A percentile compares a stretch with the other conserved stretches of the same genome.
These are phyloP conservation scores for Trichophyton schoenleinii DNA, from an alignment of 2,329 filamentous ascomycete genomes.

Conservation along the genomic window DNA sequence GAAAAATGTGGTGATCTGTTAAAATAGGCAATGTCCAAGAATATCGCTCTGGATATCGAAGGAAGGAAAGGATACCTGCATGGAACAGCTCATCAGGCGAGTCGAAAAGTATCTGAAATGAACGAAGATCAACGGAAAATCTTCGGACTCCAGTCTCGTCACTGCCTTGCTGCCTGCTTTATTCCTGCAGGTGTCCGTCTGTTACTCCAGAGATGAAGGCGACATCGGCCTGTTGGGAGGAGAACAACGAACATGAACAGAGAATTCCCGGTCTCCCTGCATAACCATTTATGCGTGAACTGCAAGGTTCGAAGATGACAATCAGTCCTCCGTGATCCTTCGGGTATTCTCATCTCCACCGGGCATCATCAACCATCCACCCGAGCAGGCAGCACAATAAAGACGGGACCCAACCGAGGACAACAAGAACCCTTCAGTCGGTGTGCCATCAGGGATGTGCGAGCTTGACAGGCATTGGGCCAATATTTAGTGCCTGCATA, in stretches of 20 bases:
- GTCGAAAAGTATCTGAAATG: background rate
- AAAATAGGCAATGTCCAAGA: background rate
- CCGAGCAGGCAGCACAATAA: background rate
- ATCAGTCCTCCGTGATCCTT: background rate
- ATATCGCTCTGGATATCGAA: background rate
- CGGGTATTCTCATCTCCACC: background rate
- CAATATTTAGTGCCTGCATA: conserved; percentile 1
- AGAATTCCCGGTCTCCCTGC: background rate
- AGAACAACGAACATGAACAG: background rate
- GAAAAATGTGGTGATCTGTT: background rate
- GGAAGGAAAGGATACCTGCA: background rate
- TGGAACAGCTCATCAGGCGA: background rate
- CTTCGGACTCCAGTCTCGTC: background rate
- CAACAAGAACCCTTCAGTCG: background rate
- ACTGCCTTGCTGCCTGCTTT: background rate
- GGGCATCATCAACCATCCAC: background rate
- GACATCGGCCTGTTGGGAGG: background rate
- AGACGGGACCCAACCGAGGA: background rate
- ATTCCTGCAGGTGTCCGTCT: background rate
- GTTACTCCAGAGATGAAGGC: background rate
- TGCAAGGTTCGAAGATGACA: background rate
- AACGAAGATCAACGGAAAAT: background rate
- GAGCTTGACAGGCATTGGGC: background rate
- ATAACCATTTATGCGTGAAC: background rate
- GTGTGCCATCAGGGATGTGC: background rate